Base-by-base conservation (phyloP, 2,329 filamentous ascomycete species). In the Alternaria angustiovoidea region DNA sequence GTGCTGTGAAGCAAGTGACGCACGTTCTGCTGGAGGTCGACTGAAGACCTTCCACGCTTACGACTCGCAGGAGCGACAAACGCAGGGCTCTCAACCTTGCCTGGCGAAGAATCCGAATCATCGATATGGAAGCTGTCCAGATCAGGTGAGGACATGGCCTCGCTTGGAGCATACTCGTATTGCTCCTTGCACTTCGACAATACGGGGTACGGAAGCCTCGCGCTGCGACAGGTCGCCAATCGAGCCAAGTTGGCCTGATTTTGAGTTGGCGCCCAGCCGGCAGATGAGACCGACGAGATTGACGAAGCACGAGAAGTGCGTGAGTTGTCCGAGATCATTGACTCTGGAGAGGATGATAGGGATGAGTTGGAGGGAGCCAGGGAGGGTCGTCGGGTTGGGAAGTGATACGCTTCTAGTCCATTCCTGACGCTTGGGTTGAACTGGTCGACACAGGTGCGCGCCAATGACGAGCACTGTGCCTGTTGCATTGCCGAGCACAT, bases 1-100 rank as follows among this genome's bases (percentile, higher is more conserved):
- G 74, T 74, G 55, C 54, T 74, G 60, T 76, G 71, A 36, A 91
- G 80, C 67, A 91, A 82, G 53, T 88, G 85, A 54, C 89, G 87
- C 11, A 91, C 89, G 59, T 89, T 89, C 61, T 90, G 87, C 71
- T 91, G 89, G 80, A 80, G 70, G 59, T 91, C 88, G 56, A 86
- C 82, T 14, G 87, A 89, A 7, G 87, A 83, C 51, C 88, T 83
- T 70, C 85, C 86, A 67, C 89, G 85, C 81, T 91, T 91, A 59
- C 54, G 82, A 70, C 65, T 80, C 26, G 68, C 55, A 39, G 66
- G 59, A 38, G 65, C 57, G 38, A 64, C 65, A 9, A 66, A 61
- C n/a, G 62, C 53, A 32, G 72, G 72, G 58, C 73, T 75, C 39
- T 74, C 70, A 20, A 71, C 62, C 54, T 66, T 69, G 53, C 67